Percentiles rank a stretch among this genome's conserved stretches.
These are phyloP conservation scores for Apiospora hydei DNA, from an alignment of 2,329 filamentous ascomycete genomes.

Conservation along the genomic window DNA sequence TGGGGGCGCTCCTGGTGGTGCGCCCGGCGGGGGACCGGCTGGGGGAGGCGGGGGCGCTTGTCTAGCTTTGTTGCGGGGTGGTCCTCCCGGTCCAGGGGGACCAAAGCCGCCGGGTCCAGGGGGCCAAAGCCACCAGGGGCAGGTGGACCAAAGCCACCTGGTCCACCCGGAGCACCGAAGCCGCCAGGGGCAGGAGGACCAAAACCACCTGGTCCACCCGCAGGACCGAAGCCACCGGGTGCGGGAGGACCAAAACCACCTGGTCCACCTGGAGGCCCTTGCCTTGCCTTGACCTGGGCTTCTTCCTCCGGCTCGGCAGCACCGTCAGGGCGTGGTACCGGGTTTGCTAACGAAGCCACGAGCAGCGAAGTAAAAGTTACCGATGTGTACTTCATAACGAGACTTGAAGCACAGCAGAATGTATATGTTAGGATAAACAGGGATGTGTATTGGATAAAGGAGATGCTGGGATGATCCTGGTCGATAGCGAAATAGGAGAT, in stretches of 20 bases:
- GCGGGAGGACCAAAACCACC: too few relatives aligned
- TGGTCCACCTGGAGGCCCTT: not conserved
- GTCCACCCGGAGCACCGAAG: too few relatives aligned
- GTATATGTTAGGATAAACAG: not conserved
- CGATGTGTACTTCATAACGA: conserved; percentile 1
- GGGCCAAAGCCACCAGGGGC: too few relatives aligned
- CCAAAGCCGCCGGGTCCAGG: too few relatives aligned
- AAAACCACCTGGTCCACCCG: too few relatives aligned
- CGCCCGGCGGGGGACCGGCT: not conserved
- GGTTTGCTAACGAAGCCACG: not conserved
- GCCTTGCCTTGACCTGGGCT: not conserved
- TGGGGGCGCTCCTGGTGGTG: not conserved
- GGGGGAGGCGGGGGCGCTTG: not conserved
- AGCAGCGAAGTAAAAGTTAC: not conserved
- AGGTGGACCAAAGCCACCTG: too few relatives aligned
- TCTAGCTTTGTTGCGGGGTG: not conserved
- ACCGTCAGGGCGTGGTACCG: not conserved
- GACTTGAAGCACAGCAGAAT: not conserved
- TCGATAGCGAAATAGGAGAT: not conserved
- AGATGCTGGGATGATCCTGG: not conserved
- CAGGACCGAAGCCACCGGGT: too few relatives aligned
- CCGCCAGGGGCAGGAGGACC: too few relatives aligned
- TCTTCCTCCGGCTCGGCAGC: not conserved
- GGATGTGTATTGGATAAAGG: not conserved
- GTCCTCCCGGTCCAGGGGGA: too few relatives aligned